Evolutionary conservation across 805 yeast genomes (phyloP), one percentile per base, ranked within the genome.

Genomic region (Scheffersomyces amazonensis): DNA sequence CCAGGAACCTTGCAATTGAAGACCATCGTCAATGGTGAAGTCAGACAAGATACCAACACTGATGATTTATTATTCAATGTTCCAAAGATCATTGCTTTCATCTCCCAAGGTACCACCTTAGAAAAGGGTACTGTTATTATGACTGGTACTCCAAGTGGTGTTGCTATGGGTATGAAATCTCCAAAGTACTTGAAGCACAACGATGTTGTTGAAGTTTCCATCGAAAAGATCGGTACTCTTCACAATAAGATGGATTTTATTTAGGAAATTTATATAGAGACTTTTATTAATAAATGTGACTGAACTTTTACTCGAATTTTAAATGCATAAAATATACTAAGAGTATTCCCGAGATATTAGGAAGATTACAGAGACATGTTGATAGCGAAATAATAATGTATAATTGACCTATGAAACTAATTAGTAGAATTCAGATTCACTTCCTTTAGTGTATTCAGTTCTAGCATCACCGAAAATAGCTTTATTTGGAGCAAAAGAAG

Each of bases 91-190:
- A 58, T 77, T 20, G 57, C 75, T 12, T 76, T 74, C 51, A 51
- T 76, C 39, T 65, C 75, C 22, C 73, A 70, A 44, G 80, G 80
- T 8, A 60, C 75, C 4, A 77, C 81, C 0, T 61, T 77, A 25
- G 52, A 57, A 34, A 78, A 80, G 1, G 82, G 82, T 30, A 79
- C 74, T 47, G 43, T 77, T 17, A 71, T 77, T 37, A 70, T 73
- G 49, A 76, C 79, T 40, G 82, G 82, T 4, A 77, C 82, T 5
- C 81, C 81, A 8, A 56, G 69, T 13, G 81, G 81, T 18, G 79
- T 73, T 8, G 81, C 78, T 5, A 27, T 66, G 52, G 80, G 80
- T 29, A 40, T 40, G 43, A 36, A 40, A 25, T 31, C 6, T 15
- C 43, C 40, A 31, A 35, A 40, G 17, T 40, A 35, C 19, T 39